Percentiles rank a stretch among this genome's conserved stretches.
Conservation (phyloP, 2,329 filamentous ascomycete genomes). For the Clarireedia monteithiana region DNA sequence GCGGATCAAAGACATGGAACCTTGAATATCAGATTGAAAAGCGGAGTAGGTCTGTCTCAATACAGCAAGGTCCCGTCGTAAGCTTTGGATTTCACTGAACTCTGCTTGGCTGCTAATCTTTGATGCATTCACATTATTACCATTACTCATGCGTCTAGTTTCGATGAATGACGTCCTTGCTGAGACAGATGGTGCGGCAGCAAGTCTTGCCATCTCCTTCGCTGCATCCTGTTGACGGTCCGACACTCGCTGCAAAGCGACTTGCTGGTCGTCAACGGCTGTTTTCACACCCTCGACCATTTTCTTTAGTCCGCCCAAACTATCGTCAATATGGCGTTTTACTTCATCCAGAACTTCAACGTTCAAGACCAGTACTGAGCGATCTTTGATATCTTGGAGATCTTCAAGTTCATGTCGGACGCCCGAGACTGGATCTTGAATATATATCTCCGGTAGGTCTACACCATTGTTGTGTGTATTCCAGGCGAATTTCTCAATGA, state of each 20-base stretch:
- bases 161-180: constrained; percentile 25
- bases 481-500: constrained; percentile 99
- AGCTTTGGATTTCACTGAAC: constrained; percentile 67
- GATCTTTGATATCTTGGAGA: constrained; percentile 84
- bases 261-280: constrained; percentile 74
- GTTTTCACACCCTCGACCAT: constrained; percentile 83
- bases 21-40: constrained; percentile 81
- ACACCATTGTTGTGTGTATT: constrained; percentile 91
- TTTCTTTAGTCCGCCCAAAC: constrained; percentile 68
- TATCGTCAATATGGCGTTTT: constrained; percentile 92
- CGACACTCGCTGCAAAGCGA: constrained; percentile 76
- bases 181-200: constrained; percentile 18
- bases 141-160: constrained; percentile 16
- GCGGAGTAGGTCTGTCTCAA: constrained; percentile 88
- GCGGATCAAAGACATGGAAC: constrained; percentile 77
- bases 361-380: constrained; percentile 90
- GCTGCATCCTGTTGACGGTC: constrained; percentile 85
- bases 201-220: constrained; percentile 65
- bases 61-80: constrained; percentile 84
- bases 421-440: constrained; percentile 90
- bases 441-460: constrained; percentile 94
- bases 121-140: constrained; percentile 23
- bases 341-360: constrained; percentile 91
- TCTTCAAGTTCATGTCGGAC: constrained; percentile 97
- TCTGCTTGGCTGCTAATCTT: constrained; percentile 44